A percentile compares a stretch with the other conserved stretches of the same genome.
Evolutionary conservation across 306 rosid genomes (phyloP).

Genomic region (Fragaria nilgerrensis): DNA sequence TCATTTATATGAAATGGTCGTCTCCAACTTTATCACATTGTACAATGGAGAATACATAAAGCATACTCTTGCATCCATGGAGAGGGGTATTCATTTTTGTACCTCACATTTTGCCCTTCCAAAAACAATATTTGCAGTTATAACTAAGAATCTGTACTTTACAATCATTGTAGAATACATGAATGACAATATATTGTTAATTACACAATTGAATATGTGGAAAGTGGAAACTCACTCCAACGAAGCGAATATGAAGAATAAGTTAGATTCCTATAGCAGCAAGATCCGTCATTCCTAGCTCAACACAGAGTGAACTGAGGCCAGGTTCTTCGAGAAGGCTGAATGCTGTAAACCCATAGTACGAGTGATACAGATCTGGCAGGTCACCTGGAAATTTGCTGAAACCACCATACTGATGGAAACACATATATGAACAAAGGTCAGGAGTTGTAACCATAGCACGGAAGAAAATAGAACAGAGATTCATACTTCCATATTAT

Average conservation of each 20-base stretch:
- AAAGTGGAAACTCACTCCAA: not conserved
- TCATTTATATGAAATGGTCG: no score
- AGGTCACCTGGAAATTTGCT: constrained; percentile 64
- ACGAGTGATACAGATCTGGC: constrained; percentile 84
- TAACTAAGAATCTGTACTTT: not conserved
- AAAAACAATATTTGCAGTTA: not conserved
- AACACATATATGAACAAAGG: constrained; percentile 28
- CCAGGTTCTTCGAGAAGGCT: constrained; percentile 75
- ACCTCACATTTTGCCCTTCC: not conserved
- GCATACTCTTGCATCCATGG: no score
- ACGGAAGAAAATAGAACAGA: not conserved
- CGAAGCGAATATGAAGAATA: not conserved
- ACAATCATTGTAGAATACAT: not conserved
- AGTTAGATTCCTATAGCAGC: constrained; percentile 49
- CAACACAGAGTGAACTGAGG: constrained; percentile 53
- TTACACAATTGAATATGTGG: not conserved
- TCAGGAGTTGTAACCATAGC: constrained; percentile 19
- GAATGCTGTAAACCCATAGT: constrained; percentile 79
- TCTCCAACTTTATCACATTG: no score
- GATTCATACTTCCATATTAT: not conserved
- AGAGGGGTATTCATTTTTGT: no score
- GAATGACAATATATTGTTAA: not conserved
- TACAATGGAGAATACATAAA: no score
- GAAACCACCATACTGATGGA: constrained; percentile 82
- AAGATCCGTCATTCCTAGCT: constrained; percentile 59